Conservation (phyloP, 2,329 filamentous ascomycete species). For the Onygenales sp. region DNA sequence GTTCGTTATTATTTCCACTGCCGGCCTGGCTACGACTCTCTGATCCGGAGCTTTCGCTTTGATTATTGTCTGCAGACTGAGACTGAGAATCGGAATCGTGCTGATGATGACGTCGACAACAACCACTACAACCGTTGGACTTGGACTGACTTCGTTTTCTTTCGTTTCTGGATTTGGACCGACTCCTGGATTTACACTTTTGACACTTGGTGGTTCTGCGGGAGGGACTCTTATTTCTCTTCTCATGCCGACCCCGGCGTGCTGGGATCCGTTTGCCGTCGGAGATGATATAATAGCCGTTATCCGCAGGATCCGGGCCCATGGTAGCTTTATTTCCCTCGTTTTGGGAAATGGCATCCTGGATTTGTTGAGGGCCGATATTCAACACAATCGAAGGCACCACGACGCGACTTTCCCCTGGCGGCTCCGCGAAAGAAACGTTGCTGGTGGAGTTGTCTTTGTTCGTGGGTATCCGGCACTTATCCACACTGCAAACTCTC, state of each 20-base stretch:
- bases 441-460: background rate
- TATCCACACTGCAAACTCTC: background rate
- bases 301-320: background rate
- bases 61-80: background rate
- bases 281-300: slow-evolving; percentile 12
- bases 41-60: background rate
- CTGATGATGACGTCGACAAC: background rate
- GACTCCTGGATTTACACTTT: background rate
- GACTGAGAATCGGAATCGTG: background rate
- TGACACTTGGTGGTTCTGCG: background rate
- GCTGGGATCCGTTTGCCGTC: slow-evolving; percentile 9
- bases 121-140: background rate
- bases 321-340: background rate
- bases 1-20: background rate
- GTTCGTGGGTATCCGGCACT: background rate
- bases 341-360: background rate
- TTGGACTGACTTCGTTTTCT: background rate
- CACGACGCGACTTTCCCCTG: background rate
- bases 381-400: slow-evolving; percentile 12
- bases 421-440: background rate
- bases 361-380: slow-evolving; percentile 6
- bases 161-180: background rate
- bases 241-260: background rate
- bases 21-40: background rate
- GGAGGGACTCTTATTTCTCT: background rate